Conservation (phyloP, 1,284 basidiomycete genomes). For the Pseudozyma hubeiensis region DNA sequence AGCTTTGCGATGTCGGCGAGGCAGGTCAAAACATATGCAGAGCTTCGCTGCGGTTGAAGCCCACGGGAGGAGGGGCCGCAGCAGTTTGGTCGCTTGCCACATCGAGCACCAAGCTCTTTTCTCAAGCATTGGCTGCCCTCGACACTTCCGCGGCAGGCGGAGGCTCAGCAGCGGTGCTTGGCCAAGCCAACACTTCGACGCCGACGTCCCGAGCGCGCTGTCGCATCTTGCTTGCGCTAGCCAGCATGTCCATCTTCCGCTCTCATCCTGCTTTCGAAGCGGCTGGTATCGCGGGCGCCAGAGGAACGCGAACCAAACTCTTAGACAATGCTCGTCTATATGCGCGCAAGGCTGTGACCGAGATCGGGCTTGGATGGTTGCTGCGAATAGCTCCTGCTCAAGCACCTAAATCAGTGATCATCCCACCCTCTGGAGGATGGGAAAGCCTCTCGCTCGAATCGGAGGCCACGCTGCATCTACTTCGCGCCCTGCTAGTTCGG, state of each 20-base stretch:
- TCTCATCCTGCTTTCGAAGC: slow-evolving; percentile 35
- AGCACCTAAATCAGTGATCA: background rate
- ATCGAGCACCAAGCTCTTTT: slow-evolving; percentile 38
- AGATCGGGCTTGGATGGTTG: slow-evolving; percentile 51
- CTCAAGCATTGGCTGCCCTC: slow-evolving; percentile 40
- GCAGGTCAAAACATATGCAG: slow-evolving; percentile 30
- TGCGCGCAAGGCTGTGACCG: slow-evolving; percentile 48
- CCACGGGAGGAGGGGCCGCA: slow-evolving; percentile 7
- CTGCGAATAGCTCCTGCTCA: slow-evolving; percentile 28
- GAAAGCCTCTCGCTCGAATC: slow-evolving; percentile 46
- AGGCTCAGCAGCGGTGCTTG: slow-evolving; percentile 39
- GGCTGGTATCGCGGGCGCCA: slow-evolving; percentile 27
- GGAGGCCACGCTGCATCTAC: slow-evolving; percentile 28
- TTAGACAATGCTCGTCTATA: slow-evolving; percentile 55
- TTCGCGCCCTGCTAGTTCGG: slow-evolving; percentile 31
- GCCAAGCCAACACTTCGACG: slow-evolving; percentile 50
- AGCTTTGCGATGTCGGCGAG: slow-evolving; percentile 51
- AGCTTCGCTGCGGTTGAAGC: slow-evolving; percentile 23
- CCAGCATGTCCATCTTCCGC: slow-evolving; percentile 42
- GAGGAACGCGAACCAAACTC: slow-evolving; percentile 38
- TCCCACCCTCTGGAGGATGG: slow-evolving; percentile 45
- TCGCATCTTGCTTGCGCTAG: slow-evolving; percentile 37
- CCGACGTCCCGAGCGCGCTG: slow-evolving; percentile 46
- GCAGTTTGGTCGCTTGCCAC: slow-evolving; percentile 44
- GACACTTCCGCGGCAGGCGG: slow-evolving; percentile 34